A percentile compares a stretch with the other conserved stretches of the same genome.
Evolutionary conservation across 2,329 filamentous ascomycete genomes (phyloP).

Genomic region (Lasiodiplodia citricola): DNA sequence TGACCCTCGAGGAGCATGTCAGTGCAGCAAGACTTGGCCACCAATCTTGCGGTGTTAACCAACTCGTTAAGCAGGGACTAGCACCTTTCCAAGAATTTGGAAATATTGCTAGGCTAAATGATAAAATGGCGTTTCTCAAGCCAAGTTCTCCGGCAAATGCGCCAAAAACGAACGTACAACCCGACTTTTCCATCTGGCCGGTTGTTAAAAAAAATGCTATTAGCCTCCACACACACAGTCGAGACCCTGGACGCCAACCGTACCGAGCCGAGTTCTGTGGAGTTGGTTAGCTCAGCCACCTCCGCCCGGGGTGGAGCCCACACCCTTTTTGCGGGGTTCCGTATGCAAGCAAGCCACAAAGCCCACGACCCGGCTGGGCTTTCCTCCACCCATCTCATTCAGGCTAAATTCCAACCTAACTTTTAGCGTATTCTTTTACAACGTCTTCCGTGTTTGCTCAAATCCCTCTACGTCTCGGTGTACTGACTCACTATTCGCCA

Average conservation of each 20-base stretch:
- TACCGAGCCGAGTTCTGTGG: background rate
- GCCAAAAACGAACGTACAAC: background rate
- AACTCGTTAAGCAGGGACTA: too few relatives aligned
- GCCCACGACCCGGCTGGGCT: slow-evolving; percentile 5
- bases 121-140: background rate
- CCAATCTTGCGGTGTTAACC: too few relatives aligned
- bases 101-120: slow-evolving; percentile 1
- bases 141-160: background rate
- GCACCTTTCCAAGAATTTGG: background rate
- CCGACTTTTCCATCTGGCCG: background rate
- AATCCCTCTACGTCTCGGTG: background rate
- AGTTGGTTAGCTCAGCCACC: too few relatives aligned
- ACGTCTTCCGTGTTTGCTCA: too few relatives aligned
- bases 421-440: background rate
- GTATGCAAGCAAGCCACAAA: background rate
- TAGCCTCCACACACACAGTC: background rate
- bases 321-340: background rate
- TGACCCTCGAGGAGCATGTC: too few relatives aligned
- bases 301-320: too few relatives aligned
- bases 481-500: too few relatives aligned
- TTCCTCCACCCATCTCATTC: background rate
- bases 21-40: too few relatives aligned
- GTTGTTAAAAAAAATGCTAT: background rate
- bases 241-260: background rate
- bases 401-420: background rate